A percentile compares a stretch with the other conserved stretches of the same genome.
These are phyloP conservation scores for Wickerhamomyces sp. DNA, from an alignment of 1,139 yeast genomes.

Conservation along the genomic window DNA sequence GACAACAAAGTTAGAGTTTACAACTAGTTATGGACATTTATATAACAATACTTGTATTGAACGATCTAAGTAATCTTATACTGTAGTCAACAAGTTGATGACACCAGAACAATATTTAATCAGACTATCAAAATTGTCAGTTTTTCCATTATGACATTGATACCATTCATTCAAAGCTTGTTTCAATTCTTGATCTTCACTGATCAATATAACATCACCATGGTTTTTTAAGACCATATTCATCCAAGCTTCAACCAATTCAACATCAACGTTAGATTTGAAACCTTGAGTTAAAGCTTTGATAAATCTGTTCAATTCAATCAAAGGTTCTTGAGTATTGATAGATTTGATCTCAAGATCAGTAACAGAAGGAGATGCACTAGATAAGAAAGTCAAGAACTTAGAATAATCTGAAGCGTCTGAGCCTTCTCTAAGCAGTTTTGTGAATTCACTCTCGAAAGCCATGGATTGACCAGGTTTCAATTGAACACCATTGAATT, in stretches of 20 bases:
- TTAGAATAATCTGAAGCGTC: constrained; percentile 36
- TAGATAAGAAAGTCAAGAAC: constrained; percentile 53
- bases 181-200: constrained; percentile 35
- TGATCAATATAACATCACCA: constrained; percentile 69
- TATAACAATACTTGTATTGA: constrained; percentile 16
- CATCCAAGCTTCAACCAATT: constrained; percentile 63
- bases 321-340: constrained; percentile 43
- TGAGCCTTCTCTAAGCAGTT: constrained; percentile 49
- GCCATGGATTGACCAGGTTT: constrained; percentile 30
- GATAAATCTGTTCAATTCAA: constrained; percentile 65
- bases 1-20: too few species aligned
- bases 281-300: constrained; percentile 61
- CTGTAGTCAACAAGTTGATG: constrained; percentile 46
- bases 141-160: constrained; percentile 36
- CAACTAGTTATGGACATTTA: neutral
- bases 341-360: constrained; percentile 87
- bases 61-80: constrained; percentile 21
- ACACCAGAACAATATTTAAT: constrained; percentile 85
- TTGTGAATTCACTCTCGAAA: constrained; percentile 76
- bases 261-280: constrained; percentile 54
- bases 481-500: constrained; percentile 13
- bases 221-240: constrained; percentile 70
- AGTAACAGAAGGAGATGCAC: constrained; percentile 69
- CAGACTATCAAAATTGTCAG: constrained; percentile 56
- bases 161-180: constrained; percentile 49